Percentiles rank a stretch among this genome's conserved stretches.
Conservation (phyloP, 257 asterid genomes). For the Haberlea rhodopensis region DNA sequence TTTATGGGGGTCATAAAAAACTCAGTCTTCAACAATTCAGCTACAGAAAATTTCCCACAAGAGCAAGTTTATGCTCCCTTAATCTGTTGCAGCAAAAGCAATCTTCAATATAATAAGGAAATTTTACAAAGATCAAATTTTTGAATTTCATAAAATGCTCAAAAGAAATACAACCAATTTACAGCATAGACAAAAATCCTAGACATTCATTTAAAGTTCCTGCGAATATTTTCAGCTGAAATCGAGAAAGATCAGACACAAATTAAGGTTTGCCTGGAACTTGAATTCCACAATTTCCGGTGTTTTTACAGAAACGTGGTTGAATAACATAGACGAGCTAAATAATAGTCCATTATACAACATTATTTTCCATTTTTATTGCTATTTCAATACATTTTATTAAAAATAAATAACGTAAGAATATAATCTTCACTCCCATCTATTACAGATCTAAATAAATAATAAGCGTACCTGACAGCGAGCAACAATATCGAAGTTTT, state of each 20-base stretch:
- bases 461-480: constrained; percentile 81
- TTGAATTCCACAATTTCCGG: not conserved
- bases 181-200: no score
- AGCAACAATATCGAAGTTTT: constrained; percentile 89
- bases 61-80: no score
- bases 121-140: no score
- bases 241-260: not conserved
- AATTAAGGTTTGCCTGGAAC: not conserved
- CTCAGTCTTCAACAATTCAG: no score
- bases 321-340: not conserved
- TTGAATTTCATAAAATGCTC: no score
- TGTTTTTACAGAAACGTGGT: not conserved
- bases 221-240: not conserved
- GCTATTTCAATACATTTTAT: not conserved
- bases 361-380: not conserved
- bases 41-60: no score
- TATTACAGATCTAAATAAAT: no score
- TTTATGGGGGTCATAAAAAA: no score
- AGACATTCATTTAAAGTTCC: not conserved
- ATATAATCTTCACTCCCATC: not conserved
- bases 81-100: no score
- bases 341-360: not conserved
- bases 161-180: no score
- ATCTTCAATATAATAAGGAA: no score
- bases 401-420: not conserved